A percentile compares a stretch with the other conserved stretches of the same genome.
Evolutionary conservation across 2,329 filamentous ascomycete species (phyloP).

Genomic region (Parastagonospora avenae): DNA sequence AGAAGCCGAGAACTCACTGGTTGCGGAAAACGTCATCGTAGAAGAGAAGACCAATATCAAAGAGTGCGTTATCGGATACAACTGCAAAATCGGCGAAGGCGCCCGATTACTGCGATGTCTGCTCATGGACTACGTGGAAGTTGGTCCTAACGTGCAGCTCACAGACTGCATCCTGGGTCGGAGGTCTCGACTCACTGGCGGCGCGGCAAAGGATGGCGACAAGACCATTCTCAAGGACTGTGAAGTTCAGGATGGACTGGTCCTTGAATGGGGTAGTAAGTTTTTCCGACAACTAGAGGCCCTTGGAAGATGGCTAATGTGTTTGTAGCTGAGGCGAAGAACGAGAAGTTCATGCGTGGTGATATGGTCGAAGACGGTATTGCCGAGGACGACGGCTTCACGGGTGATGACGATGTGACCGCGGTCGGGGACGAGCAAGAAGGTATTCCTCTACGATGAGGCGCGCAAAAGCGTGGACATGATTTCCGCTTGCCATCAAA

Average conservation of each 20-base stretch:
- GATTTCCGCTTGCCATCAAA: too few relatives aligned
- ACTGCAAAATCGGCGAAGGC: slow-evolving; percentile 85
- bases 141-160: slow-evolving; percentile 83
- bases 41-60: slow-evolving; percentile 92
- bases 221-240: slow-evolving; percentile 76
- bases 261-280: slow-evolving; percentile 74
- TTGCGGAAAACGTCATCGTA: slow-evolving; percentile 87
- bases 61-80: slow-evolving; percentile 84
- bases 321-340: slow-evolving; percentile 58
- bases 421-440: neutral
- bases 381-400: slow-evolving; percentile 35
- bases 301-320: slow-evolving; percentile 5
- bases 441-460: neutral
- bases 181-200: slow-evolving; percentile 81
- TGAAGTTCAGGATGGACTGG: slow-evolving; percentile 85
- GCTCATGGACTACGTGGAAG: slow-evolving; percentile 87
- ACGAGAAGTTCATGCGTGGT: slow-evolving; percentile 66
- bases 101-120: slow-evolving; percentile 85
- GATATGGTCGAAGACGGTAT: slow-evolving; percentile 44
- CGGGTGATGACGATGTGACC: neutral
- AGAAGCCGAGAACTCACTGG: slow-evolving; percentile 77
- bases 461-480: too few relatives aligned
- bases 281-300: neutral
- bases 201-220: slow-evolving; percentile 56
- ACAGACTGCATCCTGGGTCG: slow-evolving; percentile 87